These are phyloP conservation scores for Verticillium nubilum DNA, from an alignment of 2,329 filamentous ascomycete genomes.

Conservation along the genomic window DNA sequence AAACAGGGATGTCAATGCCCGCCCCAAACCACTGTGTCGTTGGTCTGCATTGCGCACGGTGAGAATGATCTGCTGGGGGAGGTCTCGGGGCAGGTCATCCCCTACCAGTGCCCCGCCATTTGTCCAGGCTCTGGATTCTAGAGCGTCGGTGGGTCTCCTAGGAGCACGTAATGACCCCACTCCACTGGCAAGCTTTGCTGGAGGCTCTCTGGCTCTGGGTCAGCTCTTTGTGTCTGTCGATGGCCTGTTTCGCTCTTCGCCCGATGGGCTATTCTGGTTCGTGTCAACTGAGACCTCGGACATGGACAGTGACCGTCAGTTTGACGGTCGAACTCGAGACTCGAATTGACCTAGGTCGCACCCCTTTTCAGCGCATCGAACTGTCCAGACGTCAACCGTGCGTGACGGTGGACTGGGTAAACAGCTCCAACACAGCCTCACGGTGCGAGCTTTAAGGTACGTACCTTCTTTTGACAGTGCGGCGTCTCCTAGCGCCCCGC, in stretches of 20 bases:
- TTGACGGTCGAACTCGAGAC: background rate
- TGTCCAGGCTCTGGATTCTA: background rate
- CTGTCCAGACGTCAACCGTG: background rate
- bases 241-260: background rate
- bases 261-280: background rate
- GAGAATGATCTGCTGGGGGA: conserved; percentile 2
- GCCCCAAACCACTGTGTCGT: background rate
- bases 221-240: background rate
- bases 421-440: background rate
- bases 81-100: background rate
- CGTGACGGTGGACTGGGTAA: too few species aligned
- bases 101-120: background rate
- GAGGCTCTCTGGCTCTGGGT: background rate
- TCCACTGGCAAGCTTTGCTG: background rate
- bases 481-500: background rate
- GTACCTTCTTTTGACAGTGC: background rate
- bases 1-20: conserved; percentile 1
- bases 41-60: background rate
- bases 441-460: background rate
- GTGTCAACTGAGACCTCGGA: background rate
- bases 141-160: background rate
- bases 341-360: background rate
- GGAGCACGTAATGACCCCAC: conserved; percentile 3
- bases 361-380: background rate
- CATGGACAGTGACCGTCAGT: background rate